Percentiles rank a stretch among this genome's conserved stretches.
Conservation (phyloP, 805 yeast species). For the Priceomyces haplophilus region DNA sequence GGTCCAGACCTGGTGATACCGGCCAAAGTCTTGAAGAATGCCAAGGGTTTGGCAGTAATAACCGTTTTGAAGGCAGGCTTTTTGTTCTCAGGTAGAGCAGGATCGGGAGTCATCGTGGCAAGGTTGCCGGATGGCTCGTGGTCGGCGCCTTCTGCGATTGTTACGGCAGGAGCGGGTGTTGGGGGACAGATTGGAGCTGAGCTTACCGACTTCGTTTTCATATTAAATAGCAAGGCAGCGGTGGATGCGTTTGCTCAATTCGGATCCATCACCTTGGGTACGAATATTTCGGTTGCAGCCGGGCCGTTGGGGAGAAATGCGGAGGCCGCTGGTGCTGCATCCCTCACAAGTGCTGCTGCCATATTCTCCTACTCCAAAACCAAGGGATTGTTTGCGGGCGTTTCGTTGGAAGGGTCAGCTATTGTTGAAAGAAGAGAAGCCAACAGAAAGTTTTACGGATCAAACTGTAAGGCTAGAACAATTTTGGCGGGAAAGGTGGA, state of each 20-base stretch:
- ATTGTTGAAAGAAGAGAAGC: constrained; percentile 97
- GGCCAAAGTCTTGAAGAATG: constrained; percentile 78
- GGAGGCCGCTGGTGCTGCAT: constrained; percentile 95
- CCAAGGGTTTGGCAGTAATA: constrained; percentile 87
- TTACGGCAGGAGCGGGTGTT: constrained; percentile 97
- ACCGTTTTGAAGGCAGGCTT: constrained; percentile 98
- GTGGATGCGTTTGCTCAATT: constrained; percentile 91
- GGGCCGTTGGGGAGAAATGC: constrained; percentile 98
- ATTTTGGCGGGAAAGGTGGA: constrained; percentile 86
- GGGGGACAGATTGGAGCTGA: constrained; percentile 98
- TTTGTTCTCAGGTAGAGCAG: constrained; percentile 94
- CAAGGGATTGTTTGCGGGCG: constrained; percentile 96
- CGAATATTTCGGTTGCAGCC: constrained; percentile 92
- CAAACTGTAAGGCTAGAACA: constrained; percentile 79
- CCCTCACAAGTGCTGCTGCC: constrained; percentile 82
- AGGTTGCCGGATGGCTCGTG: constrained; percentile 91
- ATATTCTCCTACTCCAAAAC: constrained; percentile 92
- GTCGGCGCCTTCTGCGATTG: constrained; percentile 97
- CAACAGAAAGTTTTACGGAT: constrained; percentile 90
- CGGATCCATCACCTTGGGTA: constrained; percentile 93
- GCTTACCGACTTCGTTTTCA: constrained; percentile 92
- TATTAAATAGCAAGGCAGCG: constrained; percentile 80
- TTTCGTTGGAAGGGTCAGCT: constrained; percentile 94
- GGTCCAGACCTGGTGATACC: constrained; percentile 91
- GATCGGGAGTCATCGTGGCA: constrained; percentile 93